Base-by-base conservation (phyloP, 2,329 filamentous ascomycete species). In the Alternaria viburni region DNA sequence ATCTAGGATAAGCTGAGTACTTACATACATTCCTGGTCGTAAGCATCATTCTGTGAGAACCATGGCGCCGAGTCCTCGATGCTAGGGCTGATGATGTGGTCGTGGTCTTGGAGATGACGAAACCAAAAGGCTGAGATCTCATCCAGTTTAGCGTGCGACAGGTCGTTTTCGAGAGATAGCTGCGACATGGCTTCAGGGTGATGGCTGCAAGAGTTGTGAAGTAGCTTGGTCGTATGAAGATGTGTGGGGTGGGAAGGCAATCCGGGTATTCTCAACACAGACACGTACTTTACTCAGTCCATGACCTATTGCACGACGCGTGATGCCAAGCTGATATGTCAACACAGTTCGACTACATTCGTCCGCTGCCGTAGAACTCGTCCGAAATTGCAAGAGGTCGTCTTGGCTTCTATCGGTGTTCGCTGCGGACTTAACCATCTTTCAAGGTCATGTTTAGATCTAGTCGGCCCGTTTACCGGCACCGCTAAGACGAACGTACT, bases 81-180 rank as follows among this genome's bases (percentile, higher is more conserved):
- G 50, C 56, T 41, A 51, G 51, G 50, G n/a, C 32, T 19, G 41
- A 61, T 54, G 15, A 62, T 45, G n/a, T 64, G 49, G 25, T 55
- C 47, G 17, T 15, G 28, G 13, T 56, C 59, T 17, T 23, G n/a
- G 19, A 64, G 61, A 43, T 61, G 49, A 17, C 32, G 54, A 26
- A 55, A 54, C 49, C 44, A 58, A 41, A 64, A 59, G 25, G 13
- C 10, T 13, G 26, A 19, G 19, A 52, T 21, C 12, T 52, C 49
- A 25, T 52, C 49, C 1, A 47, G 45, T 10, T 25, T 15, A 17
- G 21, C 45, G 3, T 47, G 45, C 15, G 15, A 47, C 21, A 47
- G 21, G 2, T 15, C 13, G 13, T 13, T 26, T 47, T 47, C 45
- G 15, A 47, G 21, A 47, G 13, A 25, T 9, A 25, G 8, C 15